Conservation (phyloP, 2,329 filamentous ascomycete species). For the Colletotrichum phormii region DNA sequence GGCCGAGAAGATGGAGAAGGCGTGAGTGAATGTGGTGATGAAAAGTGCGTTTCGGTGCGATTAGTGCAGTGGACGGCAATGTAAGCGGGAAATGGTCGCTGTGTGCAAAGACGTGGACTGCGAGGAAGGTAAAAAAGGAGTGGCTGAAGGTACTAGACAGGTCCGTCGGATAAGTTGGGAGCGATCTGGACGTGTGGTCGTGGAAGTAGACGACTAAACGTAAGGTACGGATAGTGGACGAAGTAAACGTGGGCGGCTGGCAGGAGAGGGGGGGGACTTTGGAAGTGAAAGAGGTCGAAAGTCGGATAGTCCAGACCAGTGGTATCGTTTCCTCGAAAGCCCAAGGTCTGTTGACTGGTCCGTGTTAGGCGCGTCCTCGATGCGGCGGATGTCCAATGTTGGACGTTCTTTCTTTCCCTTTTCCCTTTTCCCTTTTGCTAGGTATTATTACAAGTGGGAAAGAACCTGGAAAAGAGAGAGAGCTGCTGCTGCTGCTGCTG, state of each 20-base stretch:
- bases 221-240: no score
- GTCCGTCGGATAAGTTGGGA: slow-evolving; percentile 16
- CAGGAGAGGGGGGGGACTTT: neutral
- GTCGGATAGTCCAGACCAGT: neutral
- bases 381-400: neutral
- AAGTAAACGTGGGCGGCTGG: neutral
- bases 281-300: neutral
- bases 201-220: neutral
- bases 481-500: neutral
- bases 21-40: slow-evolving; percentile 31
- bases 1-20: slow-evolving; percentile 14
- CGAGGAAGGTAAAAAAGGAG: neutral
- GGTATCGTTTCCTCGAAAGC: neutral
- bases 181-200: slow-evolving; percentile 5
- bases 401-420: slow-evolving; percentile 5
- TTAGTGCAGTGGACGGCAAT: slow-evolving; percentile 26
- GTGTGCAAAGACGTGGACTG: neutral
- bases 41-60: slow-evolving; percentile 29
- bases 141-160: slow-evolving; percentile 13
- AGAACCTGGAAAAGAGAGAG: neutral
- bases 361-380: slow-evolving; percentile 18
- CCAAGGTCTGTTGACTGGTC: slow-evolving; percentile 3
- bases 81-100: slow-evolving; percentile 17
- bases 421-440: neutral
- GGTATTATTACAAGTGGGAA: neutral